These are phyloP conservation scores for Hordeum marinum DNA, from an alignment of 176 grass and related monocot genomes.

Conservation along the genomic window DNA sequence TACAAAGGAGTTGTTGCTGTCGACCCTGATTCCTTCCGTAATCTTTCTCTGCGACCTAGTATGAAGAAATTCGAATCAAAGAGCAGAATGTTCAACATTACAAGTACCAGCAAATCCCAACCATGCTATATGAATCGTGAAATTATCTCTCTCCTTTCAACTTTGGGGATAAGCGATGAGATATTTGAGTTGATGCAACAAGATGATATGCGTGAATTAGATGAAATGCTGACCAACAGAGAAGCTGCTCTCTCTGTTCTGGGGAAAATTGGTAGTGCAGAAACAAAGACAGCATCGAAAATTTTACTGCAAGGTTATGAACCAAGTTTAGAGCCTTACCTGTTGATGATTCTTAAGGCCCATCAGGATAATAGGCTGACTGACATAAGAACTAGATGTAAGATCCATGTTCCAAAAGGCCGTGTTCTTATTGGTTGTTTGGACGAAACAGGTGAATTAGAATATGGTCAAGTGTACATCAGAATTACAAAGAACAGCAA, in stretches of 20 bases:
- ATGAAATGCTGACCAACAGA: slow-evolving; percentile 67
- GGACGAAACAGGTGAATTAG: slow-evolving; percentile 61
- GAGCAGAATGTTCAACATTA: slow-evolving; percentile 79
- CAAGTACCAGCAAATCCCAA: slow-evolving; percentile 79
- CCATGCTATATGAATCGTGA: slow-evolving; percentile 84
- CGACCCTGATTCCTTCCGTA: slow-evolving; percentile 47
- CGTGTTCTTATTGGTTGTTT: slow-evolving; percentile 92
- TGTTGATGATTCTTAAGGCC: slow-evolving; percentile 83
- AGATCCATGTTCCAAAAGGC: slow-evolving; percentile 82
- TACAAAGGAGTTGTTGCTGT: slow-evolving; percentile 86
- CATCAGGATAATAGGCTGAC: slow-evolving; percentile 62
- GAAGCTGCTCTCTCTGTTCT: slow-evolving; percentile 72
- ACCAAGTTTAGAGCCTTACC: slow-evolving; percentile 68
- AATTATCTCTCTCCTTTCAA: slow-evolving; percentile 83
- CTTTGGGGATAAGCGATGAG: slow-evolving; percentile 81
- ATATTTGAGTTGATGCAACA: slow-evolving; percentile 74
- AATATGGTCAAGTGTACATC: slow-evolving; percentile 86
- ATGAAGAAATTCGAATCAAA: slow-evolving; percentile 95
- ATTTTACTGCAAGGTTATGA: slow-evolving; percentile 83
- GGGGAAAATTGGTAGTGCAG: slow-evolving; percentile 49
- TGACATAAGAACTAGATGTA: slow-evolving; percentile 76
- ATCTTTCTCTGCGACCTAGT: slow-evolving; percentile 75
- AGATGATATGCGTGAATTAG: slow-evolving; percentile 55
- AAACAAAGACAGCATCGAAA: slow-evolving; percentile 54
- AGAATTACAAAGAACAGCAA: slow-evolving; percentile 75